These are phyloP conservation scores for Cercospora zeae-maydis DNA, from an alignment of 2,329 filamentous ascomycete genomes.

Conservation along the genomic window DNA sequence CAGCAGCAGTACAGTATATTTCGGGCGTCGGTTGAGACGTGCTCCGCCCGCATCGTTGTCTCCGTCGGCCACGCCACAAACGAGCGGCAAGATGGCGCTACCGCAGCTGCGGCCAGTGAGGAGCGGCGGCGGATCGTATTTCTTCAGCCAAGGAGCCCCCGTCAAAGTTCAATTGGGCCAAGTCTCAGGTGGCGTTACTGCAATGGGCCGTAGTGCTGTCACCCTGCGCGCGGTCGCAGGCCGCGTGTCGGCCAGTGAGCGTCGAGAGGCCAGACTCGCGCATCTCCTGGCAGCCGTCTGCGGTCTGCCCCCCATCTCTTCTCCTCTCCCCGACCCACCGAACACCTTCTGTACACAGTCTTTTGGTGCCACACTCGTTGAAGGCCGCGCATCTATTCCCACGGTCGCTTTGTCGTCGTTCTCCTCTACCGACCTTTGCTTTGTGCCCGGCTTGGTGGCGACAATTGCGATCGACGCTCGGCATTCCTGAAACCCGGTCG, in stretches of 20 bases:
- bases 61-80: conserved; percentile 1
- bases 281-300: background rate
- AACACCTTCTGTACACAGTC: background rate
- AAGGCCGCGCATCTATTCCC: background rate
- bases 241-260: conserved; percentile 4
- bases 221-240: background rate
- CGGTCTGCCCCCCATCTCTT: background rate
- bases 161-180: background rate
- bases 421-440: conserved; percentile 8
- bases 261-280: background rate
- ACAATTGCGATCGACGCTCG: conserved; percentile 4
- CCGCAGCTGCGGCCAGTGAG: conserved; percentile 1
- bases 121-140: background rate
- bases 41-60: background rate
- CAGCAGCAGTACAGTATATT: background rate
- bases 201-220: background rate
- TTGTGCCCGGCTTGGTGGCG: conserved; percentile 10
- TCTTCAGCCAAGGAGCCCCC: conserved; percentile 1
- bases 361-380: conserved; percentile 13
- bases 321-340: background rate
- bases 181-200: background rate
- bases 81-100: conserved; percentile 4
- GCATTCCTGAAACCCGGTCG: conserved; percentile 6
- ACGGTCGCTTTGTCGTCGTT: conserved; percentile 8
- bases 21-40: conserved; percentile 5